Percentiles rank a stretch among this genome's conserved stretches.
Evolutionary conservation across 768 basidiomycete species (phyloP).

Genomic region (Tylopilus subfusipes): DNA sequence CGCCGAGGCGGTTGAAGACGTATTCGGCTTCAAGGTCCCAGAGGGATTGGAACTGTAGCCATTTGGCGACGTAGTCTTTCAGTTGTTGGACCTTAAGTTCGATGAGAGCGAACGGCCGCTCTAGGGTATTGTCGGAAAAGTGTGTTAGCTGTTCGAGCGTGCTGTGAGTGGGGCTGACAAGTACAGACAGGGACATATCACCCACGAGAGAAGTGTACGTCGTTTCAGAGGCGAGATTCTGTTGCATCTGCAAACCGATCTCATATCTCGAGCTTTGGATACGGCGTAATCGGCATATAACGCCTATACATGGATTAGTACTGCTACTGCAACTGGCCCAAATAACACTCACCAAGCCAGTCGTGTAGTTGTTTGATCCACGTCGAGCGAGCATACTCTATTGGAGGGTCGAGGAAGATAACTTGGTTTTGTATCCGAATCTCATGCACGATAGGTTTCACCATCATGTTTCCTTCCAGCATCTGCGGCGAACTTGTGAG

Average conservation of each 20-base stretch:
- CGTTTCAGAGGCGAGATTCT: slow-evolving; percentile 56
- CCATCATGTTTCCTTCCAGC: slow-evolving; percentile 66
- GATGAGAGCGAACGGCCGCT: slow-evolving; percentile 80
- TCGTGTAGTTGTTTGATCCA: slow-evolving; percentile 91
- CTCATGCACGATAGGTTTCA: slow-evolving; percentile 91
- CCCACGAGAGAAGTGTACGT: slow-evolving; percentile 82
- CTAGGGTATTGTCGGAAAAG: slow-evolving; percentile 69
- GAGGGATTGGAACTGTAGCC: slow-evolving; percentile 98
- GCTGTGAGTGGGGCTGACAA: slow-evolving; percentile 5
- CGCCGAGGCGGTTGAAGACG: slow-evolving; percentile 93
- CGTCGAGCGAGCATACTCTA: slow-evolving; percentile 86
- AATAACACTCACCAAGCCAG: slow-evolving; percentile 62
- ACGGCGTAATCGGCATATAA: slow-evolving; percentile 81
- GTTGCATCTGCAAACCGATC: slow-evolving; percentile 91
- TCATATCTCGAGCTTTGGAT: slow-evolving; percentile 97
- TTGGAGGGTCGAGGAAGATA: slow-evolving; percentile 97
- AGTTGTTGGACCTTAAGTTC: slow-evolving; percentile 86
- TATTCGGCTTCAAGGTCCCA: slow-evolving; percentile 99
- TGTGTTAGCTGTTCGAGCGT: slow-evolving; percentile 54
- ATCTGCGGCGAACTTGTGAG: slow-evolving; percentile 40
- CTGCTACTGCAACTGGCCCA: not conserved
- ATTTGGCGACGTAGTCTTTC: slow-evolving; percentile 90
- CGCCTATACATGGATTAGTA: slow-evolving; percentile 42
- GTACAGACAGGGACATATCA: not conserved
- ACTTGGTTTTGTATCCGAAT: slow-evolving; percentile 98